These are phyloP conservation scores for Neurospora sublineolata DNA, from an alignment of 495 filamentous ascomycete species.

Conservation along the genomic window DNA sequence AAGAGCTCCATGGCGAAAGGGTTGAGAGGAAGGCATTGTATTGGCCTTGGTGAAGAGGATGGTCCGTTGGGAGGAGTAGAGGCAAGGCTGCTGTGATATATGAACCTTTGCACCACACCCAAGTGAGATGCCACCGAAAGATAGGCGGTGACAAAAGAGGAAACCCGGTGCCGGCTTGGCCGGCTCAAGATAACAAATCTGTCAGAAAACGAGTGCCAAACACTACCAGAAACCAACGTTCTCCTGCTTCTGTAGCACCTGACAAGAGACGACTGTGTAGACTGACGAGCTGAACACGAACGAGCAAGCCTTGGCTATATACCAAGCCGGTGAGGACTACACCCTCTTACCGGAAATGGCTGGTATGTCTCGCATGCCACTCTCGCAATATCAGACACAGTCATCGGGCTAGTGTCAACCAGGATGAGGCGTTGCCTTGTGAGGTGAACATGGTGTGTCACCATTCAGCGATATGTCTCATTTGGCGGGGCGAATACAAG, in stretches of 20 bases:
- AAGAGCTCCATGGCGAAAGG: not conserved
- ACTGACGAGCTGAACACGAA: not conserved
- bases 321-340: not conserved
- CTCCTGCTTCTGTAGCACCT: conserved; percentile 8
- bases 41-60: not conserved
- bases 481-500: conserved; percentile 14
- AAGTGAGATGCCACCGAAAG: not conserved
- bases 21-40: not conserved
- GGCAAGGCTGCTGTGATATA: not conserved
- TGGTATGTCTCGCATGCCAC: conserved; percentile 1
- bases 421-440: conserved; percentile 12
- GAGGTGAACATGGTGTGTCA: conserved; percentile 12
- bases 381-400: conserved; percentile 4
- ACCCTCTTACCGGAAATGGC: conserved; percentile 2
- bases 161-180: conserved; percentile 18
- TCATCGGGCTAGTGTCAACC: conserved; percentile 13
- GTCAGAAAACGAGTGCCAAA: conserved; percentile 10
- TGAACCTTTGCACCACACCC: not conserved
- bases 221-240: not conserved
- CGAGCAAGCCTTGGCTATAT: not conserved
- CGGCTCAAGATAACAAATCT: conserved; percentile 17
- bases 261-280: conserved; percentile 7
- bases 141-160: not conserved
- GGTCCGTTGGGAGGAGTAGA: not conserved
- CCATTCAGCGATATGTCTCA: conserved; percentile 8